These are phyloP conservation scores for Leccinum pachyderme DNA, from an alignment of 1,284 basidiomycete species.

Conservation along the genomic window DNA sequence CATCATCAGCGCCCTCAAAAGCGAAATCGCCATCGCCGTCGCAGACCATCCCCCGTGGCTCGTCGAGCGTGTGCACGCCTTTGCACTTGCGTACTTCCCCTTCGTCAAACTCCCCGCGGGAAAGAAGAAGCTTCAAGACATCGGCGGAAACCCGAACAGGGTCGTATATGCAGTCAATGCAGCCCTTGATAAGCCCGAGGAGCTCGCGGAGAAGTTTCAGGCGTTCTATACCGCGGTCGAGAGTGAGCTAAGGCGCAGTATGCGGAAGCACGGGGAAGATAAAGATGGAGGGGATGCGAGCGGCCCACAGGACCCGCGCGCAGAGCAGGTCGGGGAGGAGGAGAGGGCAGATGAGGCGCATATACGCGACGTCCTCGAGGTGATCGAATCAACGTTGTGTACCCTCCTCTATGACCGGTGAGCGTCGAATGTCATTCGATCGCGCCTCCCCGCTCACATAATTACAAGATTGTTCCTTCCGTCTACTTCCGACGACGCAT, in stretches of 20 bases:
- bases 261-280: constrained; percentile 17
- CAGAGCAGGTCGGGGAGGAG: constrained; percentile 27
- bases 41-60: constrained; percentile 55
- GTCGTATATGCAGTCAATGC: constrained; percentile 38
- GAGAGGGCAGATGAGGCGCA: constrained; percentile 35
- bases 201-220: constrained; percentile 62
- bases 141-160: constrained; percentile 25
- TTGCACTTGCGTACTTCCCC: constrained; percentile 49
- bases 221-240: constrained; percentile 69
- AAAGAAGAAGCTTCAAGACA: constrained; percentile 33
- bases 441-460: neutral
- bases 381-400: constrained; percentile 69
- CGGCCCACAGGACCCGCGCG: neutral
- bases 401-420: constrained; percentile 64
- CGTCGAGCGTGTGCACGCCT: constrained; percentile 59
- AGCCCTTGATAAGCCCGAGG: constrained; percentile 45
- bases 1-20: constrained; percentile 57
- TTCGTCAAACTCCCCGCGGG: constrained; percentile 40
- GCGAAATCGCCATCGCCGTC: constrained; percentile 54
- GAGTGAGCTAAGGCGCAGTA: constrained; percentile 43
- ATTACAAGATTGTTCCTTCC: constrained; percentile 57
- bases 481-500: constrained; percentile 71
- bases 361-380: constrained; percentile 61
- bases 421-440: neutral
- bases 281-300: constrained; percentile 14